Evolutionary conservation across 805 yeast genomes (phyloP).

Genomic region (Priceomyces fermenticarens): DNA sequence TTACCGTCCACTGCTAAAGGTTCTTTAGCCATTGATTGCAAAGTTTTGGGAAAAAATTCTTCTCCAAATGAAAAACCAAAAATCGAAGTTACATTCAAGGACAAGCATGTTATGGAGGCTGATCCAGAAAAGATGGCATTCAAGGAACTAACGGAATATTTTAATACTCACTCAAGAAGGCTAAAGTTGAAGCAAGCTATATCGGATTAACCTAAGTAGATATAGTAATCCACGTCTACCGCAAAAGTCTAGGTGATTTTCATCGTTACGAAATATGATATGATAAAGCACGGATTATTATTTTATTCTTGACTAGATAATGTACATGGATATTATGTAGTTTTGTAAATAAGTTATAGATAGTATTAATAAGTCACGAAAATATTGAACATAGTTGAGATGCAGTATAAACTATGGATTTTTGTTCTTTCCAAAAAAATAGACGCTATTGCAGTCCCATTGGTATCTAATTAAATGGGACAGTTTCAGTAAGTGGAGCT

Average conservation of each 20-base stretch:
- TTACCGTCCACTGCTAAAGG: conserved; percentile 74
- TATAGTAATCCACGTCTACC: too few relatives aligned
- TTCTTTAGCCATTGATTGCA: conserved; percentile 56
- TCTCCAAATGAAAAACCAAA: conserved; percentile 44
- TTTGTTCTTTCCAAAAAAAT: too few relatives aligned
- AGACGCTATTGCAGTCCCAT: too few relatives aligned
- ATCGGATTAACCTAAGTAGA: conserved; percentile 13
- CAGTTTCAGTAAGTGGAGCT: too few relatives aligned
- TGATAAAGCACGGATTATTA: too few relatives aligned
- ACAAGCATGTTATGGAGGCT: conserved; percentile 64
- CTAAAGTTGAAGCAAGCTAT: conserved; percentile 73
- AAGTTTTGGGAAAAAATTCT: conserved; percentile 49
- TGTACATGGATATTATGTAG: too few relatives aligned
- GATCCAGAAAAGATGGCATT: conserved; percentile 61
- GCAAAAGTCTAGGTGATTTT: too few relatives aligned
- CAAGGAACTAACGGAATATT: conserved; percentile 59
- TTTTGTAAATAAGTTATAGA: too few relatives aligned
- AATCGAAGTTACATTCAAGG: conserved; percentile 76
- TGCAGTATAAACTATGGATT: too few relatives aligned
- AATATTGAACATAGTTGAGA: conserved; percentile 1
- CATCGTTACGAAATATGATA: too few relatives aligned
- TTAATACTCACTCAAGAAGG: conserved; percentile 82
- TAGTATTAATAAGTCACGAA: background rate
- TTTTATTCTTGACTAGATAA: too few relatives aligned
- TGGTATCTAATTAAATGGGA: too few relatives aligned